Base-by-base conservation (phyloP, 805 yeast genomes). In the Blastobotrys robertii region DNA sequence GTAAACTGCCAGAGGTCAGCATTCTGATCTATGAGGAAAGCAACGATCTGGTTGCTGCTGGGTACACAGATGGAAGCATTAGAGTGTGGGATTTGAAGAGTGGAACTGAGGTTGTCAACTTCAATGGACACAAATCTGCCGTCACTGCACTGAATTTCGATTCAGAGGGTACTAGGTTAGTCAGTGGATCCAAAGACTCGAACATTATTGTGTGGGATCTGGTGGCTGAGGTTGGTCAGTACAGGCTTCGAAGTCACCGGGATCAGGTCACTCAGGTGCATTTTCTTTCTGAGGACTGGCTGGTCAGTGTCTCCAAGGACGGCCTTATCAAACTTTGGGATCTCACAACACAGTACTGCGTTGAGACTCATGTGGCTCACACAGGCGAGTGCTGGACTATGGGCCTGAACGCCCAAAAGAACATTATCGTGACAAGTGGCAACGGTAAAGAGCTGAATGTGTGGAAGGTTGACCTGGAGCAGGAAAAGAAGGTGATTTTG, bases 251-350 rank as follows among this genome's bases (percentile, higher is more conserved):
- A 59, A 87, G 97, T 4, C 98, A 92, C 61, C 81, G 83, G 59
- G 90, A 86, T 51, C 84, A 80, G 51, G 81, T 92, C 51, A 88
- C 95, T 1, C 94, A 94, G 0, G 53, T 86, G 34, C 62, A 69
- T 48, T 73, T 81, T 40, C 52, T 77, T 31, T 59, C 36, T 2
- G 35, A 46, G 52, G 30, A 38, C 3, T 86, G 82, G 73, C 63
- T 92, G 12, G 51, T 87, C 13, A 77, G 87, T 51, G 77, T 81
- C 0, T 75, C 94, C 1, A 88, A 87, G 57, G 99, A 92, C 59
- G 97, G 97, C 0, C 67, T 87, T 39, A 71, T 92, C 51, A 92
- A 92, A 59, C 63, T 92, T 30, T 92, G 99, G 99, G 97, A 92
- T 57, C 64, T 92, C 52, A 81, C 79, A 54, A 67, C 92, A 3